Evolutionary conservation across 371 early-diverging fungal genomes (phyloP).

Genomic region (Parasitella parasitica): DNA sequence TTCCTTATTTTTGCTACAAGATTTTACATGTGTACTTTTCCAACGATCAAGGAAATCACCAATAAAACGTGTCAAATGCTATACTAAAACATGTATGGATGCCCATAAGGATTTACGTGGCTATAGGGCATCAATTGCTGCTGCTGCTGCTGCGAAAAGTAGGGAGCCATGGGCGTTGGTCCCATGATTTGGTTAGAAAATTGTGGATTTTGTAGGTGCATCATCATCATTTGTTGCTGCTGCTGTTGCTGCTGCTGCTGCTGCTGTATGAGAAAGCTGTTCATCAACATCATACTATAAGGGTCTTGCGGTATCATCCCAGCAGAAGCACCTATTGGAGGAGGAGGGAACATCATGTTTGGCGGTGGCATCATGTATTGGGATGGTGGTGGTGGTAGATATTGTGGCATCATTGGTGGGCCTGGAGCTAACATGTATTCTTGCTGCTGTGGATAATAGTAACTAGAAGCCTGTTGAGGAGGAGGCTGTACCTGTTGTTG

Average conservation of each 20-base stretch:
- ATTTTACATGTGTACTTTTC: neutral
- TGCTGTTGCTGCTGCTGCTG: conserved; percentile 7
- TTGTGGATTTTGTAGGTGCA: conserved; percentile 1
- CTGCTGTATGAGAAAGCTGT: neutral
- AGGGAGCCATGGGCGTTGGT: conserved; percentile 1
- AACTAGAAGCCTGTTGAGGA: neutral
- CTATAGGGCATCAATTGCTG: conserved; percentile 15
- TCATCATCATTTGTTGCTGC: neutral
- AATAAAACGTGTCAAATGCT: neutral
- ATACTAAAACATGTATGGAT: conserved; percentile 1
- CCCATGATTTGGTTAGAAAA: neutral
- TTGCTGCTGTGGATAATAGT: neutral
- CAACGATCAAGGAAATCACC: no score
- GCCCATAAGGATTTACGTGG: neutral
- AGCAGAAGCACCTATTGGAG: neutral
- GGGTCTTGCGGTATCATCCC: conserved; percentile 14
- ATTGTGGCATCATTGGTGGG: neutral
- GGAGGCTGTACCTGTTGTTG: neutral
- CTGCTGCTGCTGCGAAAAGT: neutral
- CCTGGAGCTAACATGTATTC: neutral
- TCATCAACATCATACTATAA: conserved; percentile 3
- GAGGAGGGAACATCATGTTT: neutral
- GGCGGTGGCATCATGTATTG: neutral
- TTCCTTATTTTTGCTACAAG: no score
- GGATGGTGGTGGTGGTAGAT: neutral